phyloP scores from a whole-genome alignment of 805 yeast species.

The Starmera caribaea region DNA sequence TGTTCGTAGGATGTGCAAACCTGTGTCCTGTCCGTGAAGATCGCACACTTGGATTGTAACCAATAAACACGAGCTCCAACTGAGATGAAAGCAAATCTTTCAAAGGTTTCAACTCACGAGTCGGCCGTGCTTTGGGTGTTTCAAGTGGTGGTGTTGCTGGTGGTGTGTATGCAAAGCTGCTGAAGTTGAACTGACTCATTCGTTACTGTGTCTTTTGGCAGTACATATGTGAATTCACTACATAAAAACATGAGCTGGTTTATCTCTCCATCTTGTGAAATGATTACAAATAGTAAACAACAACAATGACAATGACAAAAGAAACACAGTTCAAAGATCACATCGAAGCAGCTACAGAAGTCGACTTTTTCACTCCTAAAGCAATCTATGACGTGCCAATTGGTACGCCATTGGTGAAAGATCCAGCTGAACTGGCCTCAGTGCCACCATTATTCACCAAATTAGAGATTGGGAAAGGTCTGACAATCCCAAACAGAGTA shows the following conservation, averaged over 20 bases:
- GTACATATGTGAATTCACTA: no score
- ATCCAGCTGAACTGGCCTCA: no score
- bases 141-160: background rate
- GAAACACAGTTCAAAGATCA: background rate
- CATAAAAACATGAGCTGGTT: no score
- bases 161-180: background rate
- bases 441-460: constrained; percentile 35
- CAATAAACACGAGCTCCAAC: constrained; percentile 45
- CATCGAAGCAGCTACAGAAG: background rate
- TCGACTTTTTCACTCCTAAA: background rate
- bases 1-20: constrained; percentile 61
- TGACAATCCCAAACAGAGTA: constrained; percentile 37
- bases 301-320: background rate
- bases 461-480: constrained; percentile 25
- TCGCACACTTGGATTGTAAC: constrained; percentile 63
- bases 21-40: constrained; percentile 57
- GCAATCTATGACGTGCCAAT: background rate
- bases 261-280: no score
- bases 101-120: constrained; percentile 11
- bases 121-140: background rate
- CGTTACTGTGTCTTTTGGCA: background rate
- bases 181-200: background rate
- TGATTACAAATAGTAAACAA: constrained; percentile 2
- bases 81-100: constrained; percentile 14
- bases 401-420: background rate